Percentiles rank a stretch among this genome's conserved stretches.
phyloP scores from a whole-genome alignment of 2,329 filamentous ascomycete species.

The Colletotrichum costaricense region DNA sequence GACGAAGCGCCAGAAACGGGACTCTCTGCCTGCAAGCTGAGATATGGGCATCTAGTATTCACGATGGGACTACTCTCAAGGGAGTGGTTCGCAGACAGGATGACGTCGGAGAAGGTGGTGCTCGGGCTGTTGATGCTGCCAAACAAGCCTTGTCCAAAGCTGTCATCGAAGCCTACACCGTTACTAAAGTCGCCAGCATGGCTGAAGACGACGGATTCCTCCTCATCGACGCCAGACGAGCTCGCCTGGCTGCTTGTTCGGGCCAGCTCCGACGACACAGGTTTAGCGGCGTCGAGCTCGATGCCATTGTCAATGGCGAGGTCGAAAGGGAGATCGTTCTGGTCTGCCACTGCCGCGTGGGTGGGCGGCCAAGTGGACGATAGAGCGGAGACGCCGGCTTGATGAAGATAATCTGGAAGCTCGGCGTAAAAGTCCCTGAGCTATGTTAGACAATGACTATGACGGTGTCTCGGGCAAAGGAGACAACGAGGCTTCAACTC shows the following conservation, averaged over 20 bases:
- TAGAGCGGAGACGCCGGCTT: not conserved
- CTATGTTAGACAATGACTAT: not conserved
- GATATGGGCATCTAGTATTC: not conserved
- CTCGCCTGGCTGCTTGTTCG: conserved; percentile 20
- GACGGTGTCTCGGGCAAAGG: not conserved
- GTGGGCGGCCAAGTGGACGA: not conserved
- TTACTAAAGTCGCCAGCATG: not conserved
- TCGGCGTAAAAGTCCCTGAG: conserved; percentile 19
- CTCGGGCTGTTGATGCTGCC: conserved; percentile 10
- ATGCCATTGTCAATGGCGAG: conserved; percentile 9
- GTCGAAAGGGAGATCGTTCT: conserved; percentile 16
- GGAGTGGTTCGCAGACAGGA: conserved; percentile 1
- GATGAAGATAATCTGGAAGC: not conserved
- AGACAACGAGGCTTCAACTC: not conserved
- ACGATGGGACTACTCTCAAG: conserved; percentile 13
- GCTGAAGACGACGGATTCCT: conserved; percentile 20
- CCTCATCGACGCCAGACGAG: conserved; percentile 16
- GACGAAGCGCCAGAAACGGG: not conserved
- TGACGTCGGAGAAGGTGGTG: conserved; percentile 17
- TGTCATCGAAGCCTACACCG: not conserved
- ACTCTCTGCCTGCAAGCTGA: not conserved
- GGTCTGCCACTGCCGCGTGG: not conserved
- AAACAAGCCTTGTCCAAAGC: not conserved
- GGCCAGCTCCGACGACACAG: not conserved
- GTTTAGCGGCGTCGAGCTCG: not conserved